phyloP scores from a whole-genome alignment of 371 early-diverging fungal genomes.

The Rhizomucor pusillus region DNA sequence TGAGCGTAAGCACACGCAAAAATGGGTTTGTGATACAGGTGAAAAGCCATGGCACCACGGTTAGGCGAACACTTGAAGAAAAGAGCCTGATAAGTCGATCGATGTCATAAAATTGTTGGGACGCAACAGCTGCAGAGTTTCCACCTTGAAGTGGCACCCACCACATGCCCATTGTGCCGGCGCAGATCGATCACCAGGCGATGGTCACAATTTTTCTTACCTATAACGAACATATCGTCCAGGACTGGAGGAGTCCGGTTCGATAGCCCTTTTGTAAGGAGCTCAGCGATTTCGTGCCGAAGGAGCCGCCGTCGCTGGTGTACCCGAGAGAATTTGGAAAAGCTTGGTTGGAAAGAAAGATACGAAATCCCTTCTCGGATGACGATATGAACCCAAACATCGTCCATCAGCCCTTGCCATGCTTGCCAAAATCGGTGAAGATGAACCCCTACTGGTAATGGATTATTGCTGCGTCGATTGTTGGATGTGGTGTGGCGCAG shows the following conservation, averaged over 20 bases:
- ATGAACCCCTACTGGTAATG: constrained; percentile 1
- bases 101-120: too few species aligned
- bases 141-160: constrained; percentile 24
- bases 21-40: too few species aligned
- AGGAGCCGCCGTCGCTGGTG: background rate
- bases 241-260: constrained; percentile 1
- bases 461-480: background rate
- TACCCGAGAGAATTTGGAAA: background rate
- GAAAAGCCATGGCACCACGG: too few species aligned
- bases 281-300: constrained; percentile 5
- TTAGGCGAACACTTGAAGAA: too few species aligned
- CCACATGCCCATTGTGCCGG: constrained; percentile 12
- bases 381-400: background rate
- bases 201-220: constrained; percentile 17
- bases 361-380: background rate
- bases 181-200: constrained; percentile 23
- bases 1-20: too few species aligned
- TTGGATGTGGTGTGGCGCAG: background rate
- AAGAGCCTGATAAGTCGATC: too few species aligned
- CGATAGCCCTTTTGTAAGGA: constrained; percentile 6
- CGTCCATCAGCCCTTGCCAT: background rate
- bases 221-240: constrained; percentile 23
- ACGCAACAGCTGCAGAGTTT: constrained; percentile 13
- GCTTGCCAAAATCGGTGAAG: background rate
- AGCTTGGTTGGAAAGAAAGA: background rate